Conservation (phyloP, 306 rosid species). For the Boehmeria nivea region DNA sequence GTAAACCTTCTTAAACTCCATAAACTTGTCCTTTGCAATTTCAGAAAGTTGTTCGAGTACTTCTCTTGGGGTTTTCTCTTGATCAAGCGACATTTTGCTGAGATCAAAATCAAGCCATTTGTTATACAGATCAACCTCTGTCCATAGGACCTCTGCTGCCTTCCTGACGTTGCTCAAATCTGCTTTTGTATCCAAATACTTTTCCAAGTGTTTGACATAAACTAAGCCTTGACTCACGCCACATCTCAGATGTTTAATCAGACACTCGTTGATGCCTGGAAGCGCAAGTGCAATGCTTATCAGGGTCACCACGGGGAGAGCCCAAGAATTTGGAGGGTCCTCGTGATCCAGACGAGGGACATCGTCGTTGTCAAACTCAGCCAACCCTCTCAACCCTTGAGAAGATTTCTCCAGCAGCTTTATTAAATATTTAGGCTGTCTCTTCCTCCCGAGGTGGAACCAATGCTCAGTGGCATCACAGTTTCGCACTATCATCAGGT, state of each 20-base stretch:
- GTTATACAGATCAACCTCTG: constrained; percentile 58
- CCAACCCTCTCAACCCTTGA: constrained; percentile 56
- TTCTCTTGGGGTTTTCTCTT: constrained; percentile 36
- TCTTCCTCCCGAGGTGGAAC: constrained; percentile 54
- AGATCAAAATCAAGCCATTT: constrained; percentile 74
- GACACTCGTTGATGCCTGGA: constrained; percentile 36
- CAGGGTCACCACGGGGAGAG: constrained; percentile 75
- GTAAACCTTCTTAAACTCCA: constrained; percentile 26
- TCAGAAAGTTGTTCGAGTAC: constrained; percentile 45
- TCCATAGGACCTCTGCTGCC: constrained; percentile 63
- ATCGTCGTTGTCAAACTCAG: constrained; percentile 42
- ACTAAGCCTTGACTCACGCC: constrained; percentile 52
- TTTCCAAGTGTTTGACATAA: constrained; percentile 47
- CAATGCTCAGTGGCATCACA: constrained; percentile 61
- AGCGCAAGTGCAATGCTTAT: constrained; percentile 58
- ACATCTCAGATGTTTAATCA: constrained; percentile 30
- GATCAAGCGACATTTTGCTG: constrained; percentile 37
- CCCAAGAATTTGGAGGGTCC: constrained; percentile 65
- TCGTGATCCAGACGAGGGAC: constrained; percentile 45
- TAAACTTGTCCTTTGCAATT: constrained; percentile 44
- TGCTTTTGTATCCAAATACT: constrained; percentile 39
- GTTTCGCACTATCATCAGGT: constrained; percentile 48
- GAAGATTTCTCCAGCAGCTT: constrained; percentile 47
- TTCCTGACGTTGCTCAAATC: constrained; percentile 35
- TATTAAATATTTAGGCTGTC: constrained; percentile 46